These are phyloP conservation scores for Termitomyces sp. DNA, from an alignment of 768 basidiomycete genomes.

Conservation along the genomic window DNA sequence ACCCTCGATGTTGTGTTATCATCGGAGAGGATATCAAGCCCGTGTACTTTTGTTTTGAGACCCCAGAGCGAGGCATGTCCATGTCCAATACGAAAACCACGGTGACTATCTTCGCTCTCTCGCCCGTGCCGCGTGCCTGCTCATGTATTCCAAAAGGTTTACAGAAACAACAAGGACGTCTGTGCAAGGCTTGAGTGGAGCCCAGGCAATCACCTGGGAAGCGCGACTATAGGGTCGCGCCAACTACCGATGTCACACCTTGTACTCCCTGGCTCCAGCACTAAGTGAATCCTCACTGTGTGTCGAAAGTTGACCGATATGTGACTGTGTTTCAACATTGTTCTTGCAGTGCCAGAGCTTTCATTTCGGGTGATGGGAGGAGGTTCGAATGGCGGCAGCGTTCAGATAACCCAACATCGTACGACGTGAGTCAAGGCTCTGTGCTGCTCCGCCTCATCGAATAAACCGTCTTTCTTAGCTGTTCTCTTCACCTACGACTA, in stretches of 20 bases:
- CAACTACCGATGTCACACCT: conserved; percentile 60
- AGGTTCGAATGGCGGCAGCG: conserved; percentile 64
- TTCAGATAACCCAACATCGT: conserved; percentile 41
- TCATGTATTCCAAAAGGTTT: conserved; percentile 25
- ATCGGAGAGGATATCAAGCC: conserved; percentile 60
- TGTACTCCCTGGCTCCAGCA: conserved; percentile 45
- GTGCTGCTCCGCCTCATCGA: not conserved
- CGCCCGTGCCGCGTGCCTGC: conserved; percentile 1
- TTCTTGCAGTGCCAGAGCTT: conserved; percentile 49
- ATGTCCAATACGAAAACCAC: conserved; percentile 42
- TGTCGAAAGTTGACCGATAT: conserved; percentile 9
- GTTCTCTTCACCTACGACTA: conserved; percentile 39
- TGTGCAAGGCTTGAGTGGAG: conserved; percentile 48
- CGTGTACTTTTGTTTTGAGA: conserved; percentile 65
- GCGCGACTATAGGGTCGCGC: conserved; percentile 50
- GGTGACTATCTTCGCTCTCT: conserved; percentile 24
- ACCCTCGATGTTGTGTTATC: conserved; percentile 63
- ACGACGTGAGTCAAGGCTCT: conserved; percentile 47
- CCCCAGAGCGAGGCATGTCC: conserved; percentile 38
- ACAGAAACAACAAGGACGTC: conserved; percentile 42
- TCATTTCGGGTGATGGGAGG: conserved; percentile 50
- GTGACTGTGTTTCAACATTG: conserved; percentile 15
- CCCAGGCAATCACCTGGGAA: conserved; percentile 49
- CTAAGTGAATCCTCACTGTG: conserved; percentile 35
- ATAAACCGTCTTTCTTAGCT: conserved; percentile 27